These are phyloP conservation scores for Plasmopara muralis DNA, from an alignment of 352 stramenopile species.

Conservation along the genomic window DNA sequence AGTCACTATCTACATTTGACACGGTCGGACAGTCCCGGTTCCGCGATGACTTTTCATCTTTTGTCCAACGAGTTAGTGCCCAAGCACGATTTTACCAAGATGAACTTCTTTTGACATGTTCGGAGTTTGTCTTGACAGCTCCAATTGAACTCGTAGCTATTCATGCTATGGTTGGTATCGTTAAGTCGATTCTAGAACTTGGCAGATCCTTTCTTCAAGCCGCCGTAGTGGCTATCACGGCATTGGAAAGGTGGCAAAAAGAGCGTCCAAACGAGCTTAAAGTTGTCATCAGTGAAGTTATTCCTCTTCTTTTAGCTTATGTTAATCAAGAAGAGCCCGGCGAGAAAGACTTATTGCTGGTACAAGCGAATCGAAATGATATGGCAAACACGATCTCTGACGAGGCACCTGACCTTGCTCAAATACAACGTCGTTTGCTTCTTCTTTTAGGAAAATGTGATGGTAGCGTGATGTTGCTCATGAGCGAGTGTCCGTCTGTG, in stretches of 20 bases:
- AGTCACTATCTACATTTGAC: neutral
- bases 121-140: slow-evolving; percentile 51
- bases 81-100: slow-evolving; percentile 73
- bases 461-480: slow-evolving; percentile 36
- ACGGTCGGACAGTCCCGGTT: slow-evolving; percentile 6
- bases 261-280: slow-evolving; percentile 24
- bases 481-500: slow-evolving; percentile 29
- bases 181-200: slow-evolving; percentile 50
- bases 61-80: slow-evolving; percentile 33
- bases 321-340: slow-evolving; percentile 36
- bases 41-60: slow-evolving; percentile 30
- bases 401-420: slow-evolving; percentile 26
- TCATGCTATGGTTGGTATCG: slow-evolving; percentile 23
- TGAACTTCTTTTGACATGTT: slow-evolving; percentile 57
- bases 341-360: slow-evolving; percentile 3
- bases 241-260: slow-evolving; percentile 53
- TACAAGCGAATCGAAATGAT: slow-evolving; percentile 8
- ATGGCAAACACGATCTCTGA: slow-evolving; percentile 8
- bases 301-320: slow-evolving; percentile 46
- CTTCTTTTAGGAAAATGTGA: slow-evolving; percentile 48
- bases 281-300: slow-evolving; percentile 27
- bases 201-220: slow-evolving; percentile 58
- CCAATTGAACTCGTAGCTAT: slow-evolving; percentile 35
- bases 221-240: slow-evolving; percentile 43
- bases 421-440: slow-evolving; percentile 58